Conservation (phyloP, 2,329 filamentous ascomycete genomes). For the Hypoxylon sp. region DNA sequence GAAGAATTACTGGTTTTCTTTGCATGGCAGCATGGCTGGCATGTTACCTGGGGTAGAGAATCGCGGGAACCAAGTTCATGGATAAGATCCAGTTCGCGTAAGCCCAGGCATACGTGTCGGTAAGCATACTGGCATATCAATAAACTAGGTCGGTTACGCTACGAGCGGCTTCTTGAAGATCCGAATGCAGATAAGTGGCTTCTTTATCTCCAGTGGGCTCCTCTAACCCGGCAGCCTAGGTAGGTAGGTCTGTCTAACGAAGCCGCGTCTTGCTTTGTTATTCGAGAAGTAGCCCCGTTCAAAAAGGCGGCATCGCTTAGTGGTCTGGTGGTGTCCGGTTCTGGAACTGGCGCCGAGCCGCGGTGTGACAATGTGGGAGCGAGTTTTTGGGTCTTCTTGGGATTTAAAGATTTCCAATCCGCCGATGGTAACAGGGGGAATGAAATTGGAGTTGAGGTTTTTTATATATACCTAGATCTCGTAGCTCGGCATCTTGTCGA, state of each 20-base stretch:
- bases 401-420: too few species aligned
- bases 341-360: slow-evolving; percentile 25
- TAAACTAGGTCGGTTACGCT: slow-evolving; percentile 5
- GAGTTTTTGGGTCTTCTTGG: too few species aligned
- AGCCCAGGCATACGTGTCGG: too few species aligned
- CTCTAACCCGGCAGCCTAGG: too few species aligned
- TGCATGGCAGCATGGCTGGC: too few species aligned
- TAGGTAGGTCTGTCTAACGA: too few species aligned
- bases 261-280: slow-evolving; percentile 3
- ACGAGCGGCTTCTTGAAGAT: slow-evolving; percentile 9
- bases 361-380: slow-evolving; percentile 19
- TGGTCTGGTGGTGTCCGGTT: slow-evolving; percentile 17
- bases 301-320: slow-evolving; percentile 16
- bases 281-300: slow-evolving; percentile 3
- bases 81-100: slow-evolving; percentile 4
- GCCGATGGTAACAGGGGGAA: too few species aligned
- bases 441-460: slow-evolving; percentile 20
- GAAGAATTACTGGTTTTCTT: slow-evolving; percentile 11
- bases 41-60: too few species aligned
- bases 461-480: slow-evolving; percentile 19
- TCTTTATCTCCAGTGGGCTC: not conserved
- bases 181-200: slow-evolving; percentile 10
- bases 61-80: too few species aligned
- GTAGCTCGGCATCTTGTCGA: slow-evolving; percentile 1
- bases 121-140: not conserved